Evolutionary conservation across 1,139 yeast species (phyloP).

Genomic region (Magnusiomyces fungicola): DNA sequence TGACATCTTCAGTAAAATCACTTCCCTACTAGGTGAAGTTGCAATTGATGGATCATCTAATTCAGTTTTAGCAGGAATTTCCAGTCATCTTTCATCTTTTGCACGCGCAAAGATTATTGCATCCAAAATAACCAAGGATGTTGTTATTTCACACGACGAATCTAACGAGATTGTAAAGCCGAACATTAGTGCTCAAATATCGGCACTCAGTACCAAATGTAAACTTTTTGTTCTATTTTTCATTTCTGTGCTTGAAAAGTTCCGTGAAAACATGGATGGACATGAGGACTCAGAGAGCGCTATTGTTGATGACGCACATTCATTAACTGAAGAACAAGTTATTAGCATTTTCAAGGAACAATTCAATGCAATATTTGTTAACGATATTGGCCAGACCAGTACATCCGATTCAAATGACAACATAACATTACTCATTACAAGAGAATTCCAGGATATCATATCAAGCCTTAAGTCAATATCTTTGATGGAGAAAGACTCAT

Average conservation of each 20-base stretch:
- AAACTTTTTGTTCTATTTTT: slow-evolving; percentile 9
- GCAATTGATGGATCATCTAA: neutral
- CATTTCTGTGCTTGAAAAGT: neutral
- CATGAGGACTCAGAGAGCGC: slow-evolving; percentile 1
- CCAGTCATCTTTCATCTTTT: slow-evolving; percentile 5
- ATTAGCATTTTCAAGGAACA: slow-evolving; percentile 7
- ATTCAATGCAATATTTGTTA: slow-evolving; percentile 4
- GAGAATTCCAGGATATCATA: slow-evolving; percentile 4
- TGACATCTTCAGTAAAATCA: slow-evolving; percentile 5
- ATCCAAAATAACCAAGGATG: slow-evolving; percentile 12
- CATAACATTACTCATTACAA: slow-evolving; percentile 5
- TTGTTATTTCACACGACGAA: slow-evolving; percentile 7
- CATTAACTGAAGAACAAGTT: slow-evolving; percentile 4
- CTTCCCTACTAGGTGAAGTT: neutral
- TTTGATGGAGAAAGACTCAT: neutral
- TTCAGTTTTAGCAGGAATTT: slow-evolving; percentile 4
- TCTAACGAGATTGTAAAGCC: slow-evolving; percentile 5
- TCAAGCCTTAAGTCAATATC: slow-evolving; percentile 1
- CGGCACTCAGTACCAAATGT: slow-evolving; percentile 6
- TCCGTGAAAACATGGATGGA: neutral
- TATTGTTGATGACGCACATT: neutral
- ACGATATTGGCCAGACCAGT: neutral
- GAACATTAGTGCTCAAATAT: neutral
- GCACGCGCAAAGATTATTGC: slow-evolving; percentile 10
- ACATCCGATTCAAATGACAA: neutral